Percentiles rank a stretch among this genome's conserved stretches.
These are phyloP conservation scores for Rubia tinctorum DNA, from an alignment of 305 asterid genomes.

Conservation along the genomic window DNA sequence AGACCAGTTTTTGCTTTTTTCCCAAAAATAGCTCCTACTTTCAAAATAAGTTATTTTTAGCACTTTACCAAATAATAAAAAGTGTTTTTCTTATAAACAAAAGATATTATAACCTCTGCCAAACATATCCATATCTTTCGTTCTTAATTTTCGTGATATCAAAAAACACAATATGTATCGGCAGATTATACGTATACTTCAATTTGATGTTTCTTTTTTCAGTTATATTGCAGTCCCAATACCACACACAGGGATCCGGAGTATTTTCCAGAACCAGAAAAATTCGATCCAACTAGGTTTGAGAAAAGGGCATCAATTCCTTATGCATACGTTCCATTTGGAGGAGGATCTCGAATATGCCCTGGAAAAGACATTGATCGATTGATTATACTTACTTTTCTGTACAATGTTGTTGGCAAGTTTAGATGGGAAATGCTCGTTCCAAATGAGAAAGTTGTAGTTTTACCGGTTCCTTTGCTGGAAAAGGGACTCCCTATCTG, in stretches of 20 bases:
- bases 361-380: neutral
- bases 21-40: no score
- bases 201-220: neutral
- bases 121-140: no score
- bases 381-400: neutral
- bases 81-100: no score
- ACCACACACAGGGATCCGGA: constrained; percentile 2
- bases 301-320: neutral
- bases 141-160: no score
- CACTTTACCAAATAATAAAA: no score
- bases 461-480: neutral
- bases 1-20: no score
- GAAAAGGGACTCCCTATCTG: neutral
- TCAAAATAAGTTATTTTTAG: no score
- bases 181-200: no score
- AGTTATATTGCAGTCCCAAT: neutral
- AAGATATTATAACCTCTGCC: no score
- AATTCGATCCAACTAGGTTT: constrained; percentile 11
- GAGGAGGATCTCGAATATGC: constrained; percentile 12
- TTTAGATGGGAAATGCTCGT: constrained; percentile 5
- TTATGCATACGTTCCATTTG: constrained; percentile 11
- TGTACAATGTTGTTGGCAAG: constrained; percentile 1
- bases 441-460: neutral
- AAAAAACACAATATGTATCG: no score
- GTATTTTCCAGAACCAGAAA: constrained; percentile 2